Evolutionary conservation across 345 rosid genomes (phyloP).

Genomic region (Orychophragmus violaceus): DNA sequence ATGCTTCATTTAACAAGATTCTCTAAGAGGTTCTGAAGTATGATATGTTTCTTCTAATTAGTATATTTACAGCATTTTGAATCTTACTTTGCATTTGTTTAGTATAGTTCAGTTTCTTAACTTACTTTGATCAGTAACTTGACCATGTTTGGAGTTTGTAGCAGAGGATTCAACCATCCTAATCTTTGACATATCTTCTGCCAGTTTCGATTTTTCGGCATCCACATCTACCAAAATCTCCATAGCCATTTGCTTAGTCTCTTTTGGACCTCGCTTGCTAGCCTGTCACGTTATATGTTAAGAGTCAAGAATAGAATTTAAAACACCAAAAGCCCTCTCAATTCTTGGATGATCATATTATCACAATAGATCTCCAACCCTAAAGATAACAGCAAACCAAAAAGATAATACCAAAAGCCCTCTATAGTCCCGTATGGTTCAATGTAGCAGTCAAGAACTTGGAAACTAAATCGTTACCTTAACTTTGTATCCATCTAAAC

Average conservation of each 20-base stretch:
- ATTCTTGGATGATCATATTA: neutral
- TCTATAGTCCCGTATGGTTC: no score
- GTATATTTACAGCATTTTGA: constrained; percentile 14
- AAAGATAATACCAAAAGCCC: no score
- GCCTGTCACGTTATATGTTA: constrained; percentile 35
- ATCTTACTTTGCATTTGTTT: no score
- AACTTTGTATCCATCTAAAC: constrained; percentile 15
- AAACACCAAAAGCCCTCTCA: neutral
- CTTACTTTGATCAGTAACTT: constrained; percentile 14
- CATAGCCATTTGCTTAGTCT: constrained; percentile 26
- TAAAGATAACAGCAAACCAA: no score
- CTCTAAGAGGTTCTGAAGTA: neutral
- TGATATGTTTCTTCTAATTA: no score
- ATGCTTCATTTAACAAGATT: neutral
- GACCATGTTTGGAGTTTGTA: constrained; percentile 28
- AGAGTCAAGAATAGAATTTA: neutral
- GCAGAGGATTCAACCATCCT: constrained; percentile 48
- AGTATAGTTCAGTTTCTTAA: neutral
- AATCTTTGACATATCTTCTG: constrained; percentile 61
- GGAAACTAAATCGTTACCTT: constrained; percentile 34
- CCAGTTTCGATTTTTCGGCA: constrained; percentile 45
- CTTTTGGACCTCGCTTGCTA: constrained; percentile 30
- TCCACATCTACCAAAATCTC: constrained; percentile 43
- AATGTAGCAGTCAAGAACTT: no score
- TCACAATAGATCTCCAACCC: no score